Evolutionary conservation across 2,329 filamentous ascomycete genomes (phyloP), one percentile per base, ranked within the genome.

Genomic region (Trichoderma lentiforme): DNA sequence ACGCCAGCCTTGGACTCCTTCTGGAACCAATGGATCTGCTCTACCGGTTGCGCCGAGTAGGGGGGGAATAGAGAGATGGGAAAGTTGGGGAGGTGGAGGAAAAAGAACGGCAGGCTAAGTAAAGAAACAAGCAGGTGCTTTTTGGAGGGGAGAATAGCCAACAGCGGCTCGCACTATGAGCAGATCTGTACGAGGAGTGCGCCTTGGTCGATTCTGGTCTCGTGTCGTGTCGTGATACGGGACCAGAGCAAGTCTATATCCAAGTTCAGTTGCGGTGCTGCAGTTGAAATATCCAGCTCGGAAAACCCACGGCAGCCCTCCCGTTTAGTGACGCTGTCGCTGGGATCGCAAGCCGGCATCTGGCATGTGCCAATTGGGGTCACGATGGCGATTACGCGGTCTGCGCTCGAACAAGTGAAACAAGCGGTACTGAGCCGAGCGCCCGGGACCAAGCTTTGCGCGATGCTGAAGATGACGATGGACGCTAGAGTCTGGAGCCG

Each of bases 111-210:
- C 15, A 34, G 36, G 53, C 65, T 34, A 69, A 56, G 39, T n/a
- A 70, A 30, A 11, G 57, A 70, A 70, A 24, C 39, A 34, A 62
- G 43, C 26, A 30, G 14, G 28, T 62, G 57, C 67, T 53, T 53
- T 18, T 34, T 24, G 9, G 11, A n/a, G 56, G 18, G 28, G 32
- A n/a, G 24, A 69, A 28, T 36, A 36, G 57, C 36, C 57, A 62
- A 30, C 36, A 28, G 62, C 24, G 15, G 30, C 18, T 39, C 34
- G 39, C 28, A 39, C 28, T 61, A 18, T 62, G 56, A 34, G 28
- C 74, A 72, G 74, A 71, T 63, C 43, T 66, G 77, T 74, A 75
- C 74, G 73, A 60, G 28, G n/a, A 34, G 28, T 60, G 76, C 76
- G 72, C 60, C 36, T 57, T 36, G 51, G 51, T 56, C 64, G 14